Evolutionary conservation across 2,329 filamentous ascomycete genomes (phyloP).

Genomic region (Alternaria brassicae): DNA sequence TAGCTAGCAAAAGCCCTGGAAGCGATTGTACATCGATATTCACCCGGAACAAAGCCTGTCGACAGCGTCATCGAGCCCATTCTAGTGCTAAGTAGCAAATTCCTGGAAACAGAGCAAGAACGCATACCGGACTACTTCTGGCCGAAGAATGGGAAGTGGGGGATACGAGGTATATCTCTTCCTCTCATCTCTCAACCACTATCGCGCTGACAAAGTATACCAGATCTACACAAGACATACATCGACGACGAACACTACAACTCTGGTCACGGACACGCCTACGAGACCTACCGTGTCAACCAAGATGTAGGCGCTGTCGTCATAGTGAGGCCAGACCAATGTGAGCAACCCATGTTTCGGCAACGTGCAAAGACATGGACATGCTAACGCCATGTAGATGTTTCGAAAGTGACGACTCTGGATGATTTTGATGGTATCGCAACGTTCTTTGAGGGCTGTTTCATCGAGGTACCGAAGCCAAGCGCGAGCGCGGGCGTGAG

Average conservation of each 20-base stretch:
- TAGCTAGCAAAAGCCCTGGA: constrained; percentile 34
- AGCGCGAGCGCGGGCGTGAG: neutral
- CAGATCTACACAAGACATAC: constrained; percentile 66
- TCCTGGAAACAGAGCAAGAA: constrained; percentile 58
- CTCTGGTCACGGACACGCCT: constrained; percentile 64
- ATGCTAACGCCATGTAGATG: constrained; percentile 29
- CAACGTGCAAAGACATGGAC: too few relatives aligned
- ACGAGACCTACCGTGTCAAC: constrained; percentile 63
- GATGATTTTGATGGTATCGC: constrained; percentile 31
- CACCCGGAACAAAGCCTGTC: constrained; percentile 51
- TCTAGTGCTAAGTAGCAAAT: constrained; percentile 60
- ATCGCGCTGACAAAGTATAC: neutral
- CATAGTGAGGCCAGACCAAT: constrained; percentile 66
- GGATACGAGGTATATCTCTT: constrained; percentile 57
- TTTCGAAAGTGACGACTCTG: constrained; percentile 36
- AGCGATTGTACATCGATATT: constrained; percentile 52
- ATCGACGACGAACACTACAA: constrained; percentile 66
- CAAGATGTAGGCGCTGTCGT: constrained; percentile 49
- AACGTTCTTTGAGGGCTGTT: constrained; percentile 33
- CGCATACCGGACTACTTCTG: constrained; percentile 65
- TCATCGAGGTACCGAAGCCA: neutral
- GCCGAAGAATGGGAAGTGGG: constrained; percentile 63
- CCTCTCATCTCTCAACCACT: neutral
- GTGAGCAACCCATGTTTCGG: neutral
- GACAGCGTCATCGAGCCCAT: constrained; percentile 66